Conservation (phyloP, 805 yeast genomes). For the Candida quercuum region DNA sequence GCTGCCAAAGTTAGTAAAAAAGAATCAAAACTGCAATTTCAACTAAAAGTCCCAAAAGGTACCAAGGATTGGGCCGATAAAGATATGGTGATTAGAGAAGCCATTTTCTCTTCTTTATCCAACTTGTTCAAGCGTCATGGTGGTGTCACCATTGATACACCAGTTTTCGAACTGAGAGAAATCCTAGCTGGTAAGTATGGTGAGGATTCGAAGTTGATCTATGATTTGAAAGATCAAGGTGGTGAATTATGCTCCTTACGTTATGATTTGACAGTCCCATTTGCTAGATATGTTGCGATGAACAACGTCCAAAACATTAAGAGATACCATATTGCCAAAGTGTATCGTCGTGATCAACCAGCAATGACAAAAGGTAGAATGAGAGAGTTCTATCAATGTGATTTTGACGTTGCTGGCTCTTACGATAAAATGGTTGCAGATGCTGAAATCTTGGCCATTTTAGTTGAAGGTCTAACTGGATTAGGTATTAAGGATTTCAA, state of each 20-base stretch:
- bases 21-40: conserved; percentile 54
- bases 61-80: conserved; percentile 98
- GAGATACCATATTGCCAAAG: conserved; percentile 96
- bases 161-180: conserved; percentile 94
- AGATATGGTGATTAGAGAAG: conserved; percentile 94
- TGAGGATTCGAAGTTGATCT: conserved; percentile 94
- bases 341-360: conserved; percentile 98
- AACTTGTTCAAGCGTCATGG: conserved; percentile 89
- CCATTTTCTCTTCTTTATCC: conserved; percentile 70
- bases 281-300: conserved; percentile 96
- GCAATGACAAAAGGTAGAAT: conserved; percentile 99
- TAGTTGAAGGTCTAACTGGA: conserved; percentile 78
- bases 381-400: conserved; percentile 99
- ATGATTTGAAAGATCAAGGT: conserved; percentile 97
- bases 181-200: conserved; percentile 97
- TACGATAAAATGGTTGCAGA: conserved; percentile 97
- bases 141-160: conserved; percentile 97
- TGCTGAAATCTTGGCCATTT: conserved; percentile 76
- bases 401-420: conserved; percentile 91
- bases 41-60: conserved; percentile 93
- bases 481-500: conserved; percentile 88
- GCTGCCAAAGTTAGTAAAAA: conserved; percentile 11
- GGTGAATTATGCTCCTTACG: conserved; percentile 95
- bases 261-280: conserved; percentile 96
- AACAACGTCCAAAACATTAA: conserved; percentile 86